phyloP scores from a whole-genome alignment of 345 rosid genomes.

The Acer campestre region DNA sequence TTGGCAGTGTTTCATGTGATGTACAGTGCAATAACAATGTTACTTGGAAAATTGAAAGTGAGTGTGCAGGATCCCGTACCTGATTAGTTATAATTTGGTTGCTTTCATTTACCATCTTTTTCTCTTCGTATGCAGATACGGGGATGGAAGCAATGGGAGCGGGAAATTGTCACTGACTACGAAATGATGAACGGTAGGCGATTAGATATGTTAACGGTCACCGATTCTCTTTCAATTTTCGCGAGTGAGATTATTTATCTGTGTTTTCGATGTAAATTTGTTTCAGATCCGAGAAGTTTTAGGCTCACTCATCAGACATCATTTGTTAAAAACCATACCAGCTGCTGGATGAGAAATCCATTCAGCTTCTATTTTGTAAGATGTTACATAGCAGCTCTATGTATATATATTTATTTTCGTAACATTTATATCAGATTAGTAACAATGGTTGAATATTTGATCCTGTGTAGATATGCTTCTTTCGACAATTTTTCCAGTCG shows the following conservation, averaged over 20 bases:
- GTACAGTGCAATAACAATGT: conserved; percentile 79
- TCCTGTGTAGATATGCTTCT: conserved; percentile 70
- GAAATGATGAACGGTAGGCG: conserved; percentile 42
- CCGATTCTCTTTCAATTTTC: background rate
- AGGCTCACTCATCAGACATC: conserved; percentile 95
- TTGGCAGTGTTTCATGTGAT: conserved; percentile 90
- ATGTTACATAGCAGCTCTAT: background rate
- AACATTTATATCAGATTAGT: too few relatives aligned
- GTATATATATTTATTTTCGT: too few relatives aligned
- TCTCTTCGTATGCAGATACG: conserved; percentile 61
- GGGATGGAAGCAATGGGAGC: conserved; percentile 90
- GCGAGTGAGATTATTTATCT: background rate
- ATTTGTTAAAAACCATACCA: conserved; percentile 73
- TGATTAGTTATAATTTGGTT: background rate
- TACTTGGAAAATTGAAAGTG: conserved; percentile 91
- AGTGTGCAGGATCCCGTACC: background rate
- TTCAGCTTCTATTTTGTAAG: conserved; percentile 69
- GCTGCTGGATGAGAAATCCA: conserved; percentile 54
- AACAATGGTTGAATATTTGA: background rate
- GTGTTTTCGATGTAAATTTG: background rate
- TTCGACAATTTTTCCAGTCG: conserved; percentile 77
- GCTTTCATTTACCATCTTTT: background rate
- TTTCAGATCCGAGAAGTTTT: conserved; percentile 71
- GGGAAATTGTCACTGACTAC: conserved; percentile 36
- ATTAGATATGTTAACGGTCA: background rate